phyloP scores from a whole-genome alignment of 2,329 filamentous ascomycete genomes.

The Samsoniella hepiali region DNA sequence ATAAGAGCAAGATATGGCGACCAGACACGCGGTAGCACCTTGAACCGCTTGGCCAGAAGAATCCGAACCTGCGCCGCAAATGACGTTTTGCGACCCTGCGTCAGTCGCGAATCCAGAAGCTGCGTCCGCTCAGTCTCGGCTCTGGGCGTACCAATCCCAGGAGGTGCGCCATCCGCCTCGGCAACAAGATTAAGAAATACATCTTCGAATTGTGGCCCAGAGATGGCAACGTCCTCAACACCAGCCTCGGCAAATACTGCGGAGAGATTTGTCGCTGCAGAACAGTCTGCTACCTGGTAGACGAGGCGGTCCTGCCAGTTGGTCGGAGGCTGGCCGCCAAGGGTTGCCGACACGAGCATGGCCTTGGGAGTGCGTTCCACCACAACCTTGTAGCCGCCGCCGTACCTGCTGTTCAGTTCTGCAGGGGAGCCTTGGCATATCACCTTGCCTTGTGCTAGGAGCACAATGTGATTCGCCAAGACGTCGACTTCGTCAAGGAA shows the following conservation, averaged over 20 bases:
- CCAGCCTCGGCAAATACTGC: conserved; percentile 49
- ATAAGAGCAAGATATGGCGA: conserved; percentile 70
- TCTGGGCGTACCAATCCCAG: background rate
- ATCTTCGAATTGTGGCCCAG: conserved; percentile 33
- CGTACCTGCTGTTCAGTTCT: conserved; percentile 60
- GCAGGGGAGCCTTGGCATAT: conserved; percentile 62
- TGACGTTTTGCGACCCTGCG: conserved; percentile 13
- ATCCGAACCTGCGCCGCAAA: conserved; percentile 57
- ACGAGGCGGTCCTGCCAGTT: conserved; percentile 43
- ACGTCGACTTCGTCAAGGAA: conserved; percentile 69
- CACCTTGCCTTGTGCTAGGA: conserved; percentile 60
- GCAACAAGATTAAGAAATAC: conserved; percentile 30
- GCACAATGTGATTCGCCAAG: conserved; percentile 63
- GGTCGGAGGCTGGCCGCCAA: too few species aligned
- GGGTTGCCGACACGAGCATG: background rate
- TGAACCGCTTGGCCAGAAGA: conserved; percentile 69
- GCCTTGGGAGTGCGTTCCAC: background rate
- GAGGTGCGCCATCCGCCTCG: conserved; percentile 21
- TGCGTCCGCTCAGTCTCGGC: background rate
- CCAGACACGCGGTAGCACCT: conserved; percentile 70
- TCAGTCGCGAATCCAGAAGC: background rate
- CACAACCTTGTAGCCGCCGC: conserved; percentile 61
- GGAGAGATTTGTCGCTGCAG: conserved; percentile 26
- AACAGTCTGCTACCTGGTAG: conserved; percentile 48
- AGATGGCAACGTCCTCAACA: conserved; percentile 31